These are phyloP conservation scores for Bromus sterilis DNA, from an alignment of 176 grass and related monocot genomes.

Conservation along the genomic window DNA sequence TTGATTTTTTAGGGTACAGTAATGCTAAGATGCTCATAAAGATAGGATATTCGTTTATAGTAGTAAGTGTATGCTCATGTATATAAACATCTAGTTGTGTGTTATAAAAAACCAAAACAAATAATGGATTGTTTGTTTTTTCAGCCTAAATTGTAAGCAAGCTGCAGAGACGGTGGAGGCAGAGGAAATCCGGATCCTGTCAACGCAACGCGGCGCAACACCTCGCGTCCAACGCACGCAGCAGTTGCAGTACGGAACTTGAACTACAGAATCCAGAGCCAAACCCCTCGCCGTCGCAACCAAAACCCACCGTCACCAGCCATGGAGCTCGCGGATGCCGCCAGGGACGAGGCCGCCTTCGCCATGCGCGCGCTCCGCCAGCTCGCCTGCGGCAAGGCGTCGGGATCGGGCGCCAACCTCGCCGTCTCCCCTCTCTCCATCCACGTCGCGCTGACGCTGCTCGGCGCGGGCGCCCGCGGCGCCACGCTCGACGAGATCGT, in stretches of 20 bases:
- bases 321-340: conserved; percentile 8
- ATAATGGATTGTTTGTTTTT: neutral
- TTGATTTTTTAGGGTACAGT: too few relatives aligned
- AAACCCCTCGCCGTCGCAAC: neutral
- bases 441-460: conserved; percentile 36
- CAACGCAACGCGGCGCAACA: conserved; percentile 20
- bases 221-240: neutral
- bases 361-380: conserved; percentile 20
- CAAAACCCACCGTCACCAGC: neutral
- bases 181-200: neutral
- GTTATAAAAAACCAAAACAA: too few relatives aligned
- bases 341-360: conserved; percentile 24
- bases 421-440: conserved; percentile 36
- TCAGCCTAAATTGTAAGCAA: neutral
- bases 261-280: neutral
- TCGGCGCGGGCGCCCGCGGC: conserved; percentile 29
- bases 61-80: too few relatives aligned
- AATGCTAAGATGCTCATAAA: too few relatives aligned
- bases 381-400: neutral
- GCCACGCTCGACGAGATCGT: conserved; percentile 36
- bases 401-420: neutral
- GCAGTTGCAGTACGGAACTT: neutral
- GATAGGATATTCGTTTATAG: too few relatives aligned
- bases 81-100: too few relatives aligned
- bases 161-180: neutral